Base-by-base conservation (phyloP, 768 basidiomycete genomes). In the Pleurotus tuoliensis region DNA sequence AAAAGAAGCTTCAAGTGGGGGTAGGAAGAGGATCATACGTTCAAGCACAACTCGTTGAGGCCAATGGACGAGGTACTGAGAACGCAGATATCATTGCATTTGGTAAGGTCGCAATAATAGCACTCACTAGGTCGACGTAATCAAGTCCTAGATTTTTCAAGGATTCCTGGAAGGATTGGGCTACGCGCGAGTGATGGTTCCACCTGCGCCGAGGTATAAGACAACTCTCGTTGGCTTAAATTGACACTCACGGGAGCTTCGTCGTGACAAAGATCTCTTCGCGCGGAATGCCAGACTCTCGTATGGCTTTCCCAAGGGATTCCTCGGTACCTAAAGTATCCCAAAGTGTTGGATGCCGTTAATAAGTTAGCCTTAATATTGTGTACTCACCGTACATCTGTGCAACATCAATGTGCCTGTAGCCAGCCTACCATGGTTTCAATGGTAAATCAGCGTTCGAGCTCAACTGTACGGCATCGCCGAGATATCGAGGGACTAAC, bases 21-120 rank as follows among this genome's bases (percentile, higher is more conserved):
- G 30, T 30, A 11, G 30, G 30, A 11, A 30, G 7, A 34, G 8
- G 18, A 7, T 55, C 53, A 27, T 55, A 73, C 74, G 63, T 27
- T 70, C 68, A 53, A 67, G 67, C 22, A 61, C 62, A 24, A 72
- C 57, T 22, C 62, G 63, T 63, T 78, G 77, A 30, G 81, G 81
- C 73, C 74, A 82, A 57, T 83, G 82, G 49, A 82, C 62, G 3
- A 83, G 68, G 57, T 77, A 82, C 78, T 81, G 20, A 9, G 15
- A 5, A 20, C 1, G 51, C 7, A 20, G 34, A 16, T 25, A 16
- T 51, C 4, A 18, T 16, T n/a, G 5, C 16, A 0, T 16, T 15
- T 16, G 34, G 22, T 25, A 8, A 34, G 27, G 38, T 20, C 46
- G 5, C 8, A 5, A 12, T 2, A 18, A 16, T 13, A 9, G 20